Percentiles rank a stretch among this genome's conserved stretches.
These are phyloP conservation scores for Trypanosoma theileri DNA, from an alignment of 208 protist genomes.

Conservation along the genomic window DNA sequence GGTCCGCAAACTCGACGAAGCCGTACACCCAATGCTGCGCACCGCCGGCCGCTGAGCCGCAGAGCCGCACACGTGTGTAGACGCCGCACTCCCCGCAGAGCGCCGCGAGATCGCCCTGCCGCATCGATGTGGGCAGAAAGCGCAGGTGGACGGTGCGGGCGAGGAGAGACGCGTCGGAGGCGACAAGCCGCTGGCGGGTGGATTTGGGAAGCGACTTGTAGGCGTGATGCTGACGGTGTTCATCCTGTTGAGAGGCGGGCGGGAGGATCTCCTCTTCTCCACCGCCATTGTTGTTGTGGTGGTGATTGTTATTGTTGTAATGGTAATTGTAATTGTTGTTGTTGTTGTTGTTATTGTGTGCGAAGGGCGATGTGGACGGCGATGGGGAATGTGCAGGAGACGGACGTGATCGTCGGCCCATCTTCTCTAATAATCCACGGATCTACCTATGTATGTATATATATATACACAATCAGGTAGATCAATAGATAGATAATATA, in stretches of 20 bases:
- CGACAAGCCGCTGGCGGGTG: conserved; percentile 39
- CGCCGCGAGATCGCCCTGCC: conserved; percentile 59
- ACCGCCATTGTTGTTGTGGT: background rate
- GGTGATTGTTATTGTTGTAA: background rate
- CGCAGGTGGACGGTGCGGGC: conserved; percentile 69
- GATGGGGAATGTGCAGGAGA: no score
- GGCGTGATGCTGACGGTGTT: conserved; percentile 48
- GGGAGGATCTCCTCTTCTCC: conserved; percentile 26
- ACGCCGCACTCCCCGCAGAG: conserved; percentile 60
- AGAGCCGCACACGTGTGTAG: conserved; percentile 70
- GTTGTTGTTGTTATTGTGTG: background rate
- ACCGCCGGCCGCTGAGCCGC: conserved; percentile 51
- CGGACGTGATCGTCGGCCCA: no score
- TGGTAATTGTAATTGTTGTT: background rate
- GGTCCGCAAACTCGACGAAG: conserved; percentile 66
- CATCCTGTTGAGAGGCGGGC: no score
- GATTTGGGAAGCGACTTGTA: conserved; percentile 71
- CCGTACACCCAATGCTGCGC: conserved; percentile 74
- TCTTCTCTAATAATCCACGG: no score
- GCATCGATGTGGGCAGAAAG: conserved; percentile 57
- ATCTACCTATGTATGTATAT: background rate
- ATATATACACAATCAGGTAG: no score
- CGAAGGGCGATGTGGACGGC: background rate
- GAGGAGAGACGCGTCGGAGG: conserved; percentile 47
- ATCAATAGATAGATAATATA: background rate